Percentiles rank a stretch among this genome's conserved stretches.
These are phyloP conservation scores for Trichoderma cornu-damae DNA, from an alignment of 2,329 filamentous ascomycete species.

Conservation along the genomic window DNA sequence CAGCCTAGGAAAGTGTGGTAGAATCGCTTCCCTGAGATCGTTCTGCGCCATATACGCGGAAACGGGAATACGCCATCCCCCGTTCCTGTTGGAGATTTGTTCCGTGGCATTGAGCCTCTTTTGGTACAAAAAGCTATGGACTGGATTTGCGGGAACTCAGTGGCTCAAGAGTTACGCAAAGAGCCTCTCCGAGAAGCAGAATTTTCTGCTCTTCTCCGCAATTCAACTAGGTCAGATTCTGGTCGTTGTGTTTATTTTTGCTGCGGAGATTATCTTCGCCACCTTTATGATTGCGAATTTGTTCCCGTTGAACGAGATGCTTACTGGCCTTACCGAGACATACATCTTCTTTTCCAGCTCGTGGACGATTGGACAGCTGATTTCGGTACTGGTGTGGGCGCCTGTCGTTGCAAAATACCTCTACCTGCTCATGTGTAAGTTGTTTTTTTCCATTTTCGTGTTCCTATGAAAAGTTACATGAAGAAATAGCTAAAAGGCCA, in stretches of 20 bases:
- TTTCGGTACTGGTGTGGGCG: slow-evolving; percentile 9
- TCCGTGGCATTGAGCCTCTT: not conserved
- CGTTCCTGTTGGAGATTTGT: not conserved
- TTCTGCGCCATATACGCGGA: not conserved
- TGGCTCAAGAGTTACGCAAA: not conserved
- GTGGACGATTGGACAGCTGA: slow-evolving; percentile 8
- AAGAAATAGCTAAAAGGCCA: not conserved
- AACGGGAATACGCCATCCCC: not conserved
- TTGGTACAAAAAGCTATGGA: not conserved
- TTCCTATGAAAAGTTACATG: no score
- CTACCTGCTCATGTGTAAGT: slow-evolving; percentile 15
- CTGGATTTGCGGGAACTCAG: not conserved
- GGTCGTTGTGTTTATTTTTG: not conserved
- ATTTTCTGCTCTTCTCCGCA: not conserved
- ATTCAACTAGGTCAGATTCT: not conserved
- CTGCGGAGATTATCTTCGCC: not conserved
- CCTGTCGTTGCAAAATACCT: slow-evolving; percentile 7
- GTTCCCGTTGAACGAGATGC: not conserved
- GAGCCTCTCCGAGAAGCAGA: not conserved
- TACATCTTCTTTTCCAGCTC: no score
- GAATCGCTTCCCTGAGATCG: not conserved
- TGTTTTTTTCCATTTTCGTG: no score
- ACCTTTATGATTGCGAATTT: not conserved
- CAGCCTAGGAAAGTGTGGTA: not conserved
- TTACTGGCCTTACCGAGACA: no score